Evolutionary conservation across 176 grass and related monocot species (phyloP), one percentile per base, ranked within the genome.

Genomic region (Saccharum spontaneum): DNA sequence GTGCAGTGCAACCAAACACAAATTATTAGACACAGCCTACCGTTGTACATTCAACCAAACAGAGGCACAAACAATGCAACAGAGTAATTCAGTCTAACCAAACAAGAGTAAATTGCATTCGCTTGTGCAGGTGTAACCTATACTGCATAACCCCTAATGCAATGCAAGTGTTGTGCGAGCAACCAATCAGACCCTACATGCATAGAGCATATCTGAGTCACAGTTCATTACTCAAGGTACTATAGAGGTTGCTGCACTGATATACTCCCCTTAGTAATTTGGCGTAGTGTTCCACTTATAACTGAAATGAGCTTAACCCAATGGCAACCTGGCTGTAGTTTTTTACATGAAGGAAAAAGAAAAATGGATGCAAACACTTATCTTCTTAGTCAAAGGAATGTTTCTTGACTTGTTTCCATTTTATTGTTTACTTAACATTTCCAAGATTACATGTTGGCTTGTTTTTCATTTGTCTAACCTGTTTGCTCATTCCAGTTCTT

Each of bases 391-490:
- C 48, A 57, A 76, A 37, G 4, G 40, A 84, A 84, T 67, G 31
- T 16, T 80, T 84, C 67, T 45, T 73, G 48, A 49, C 57, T 14
- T 23, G 70, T 79, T 78, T 85, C 76, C 28, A 37, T 48, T 79
- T 39, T 84, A 75, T 33, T 6, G 74, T 50, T 76, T 13, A 60
- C 48, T 69, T 10, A 30, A 89, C 83, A 63, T 52, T 23, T 64
- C 20, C 39, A 34, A 44, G 23, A 13, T 76, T 80, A 49, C 5
- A 64, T 52, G 62, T 30, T 44, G 33, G 49, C 10, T 62, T 62
- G 59, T 23, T 62, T 62, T 62, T 62, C n/a, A 62, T 62, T 62
- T 62, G 23, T 26, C 59, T 26, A 62, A 12, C 12, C 63, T 65
- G 40, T 38, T 45, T 24, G 61, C 67, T 86, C 44, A 44, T 85